Percentiles rank a stretch among this genome's conserved stretches.
Evolutionary conservation across 2,329 filamentous ascomycete species (phyloP).

Genomic region (Aspergillus tamarii): DNA sequence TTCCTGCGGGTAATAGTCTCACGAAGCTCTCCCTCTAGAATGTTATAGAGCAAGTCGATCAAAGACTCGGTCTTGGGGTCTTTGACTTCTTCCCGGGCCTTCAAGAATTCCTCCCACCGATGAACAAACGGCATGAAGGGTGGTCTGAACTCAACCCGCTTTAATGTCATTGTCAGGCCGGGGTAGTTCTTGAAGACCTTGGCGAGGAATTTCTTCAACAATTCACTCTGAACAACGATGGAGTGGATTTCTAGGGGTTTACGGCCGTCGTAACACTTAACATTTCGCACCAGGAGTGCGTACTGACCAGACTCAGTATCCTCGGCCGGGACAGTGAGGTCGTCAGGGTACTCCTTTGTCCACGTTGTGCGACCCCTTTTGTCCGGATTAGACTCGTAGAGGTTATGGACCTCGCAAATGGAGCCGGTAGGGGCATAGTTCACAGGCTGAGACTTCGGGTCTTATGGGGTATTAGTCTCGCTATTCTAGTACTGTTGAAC

Average conservation of each 20-base stretch:
- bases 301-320: constrained; percentile 65
- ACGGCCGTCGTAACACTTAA: constrained; percentile 60
- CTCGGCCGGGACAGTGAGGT: constrained; percentile 61
- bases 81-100: constrained; percentile 45
- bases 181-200: constrained; percentile 62
- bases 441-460: background rate
- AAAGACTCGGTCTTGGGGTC: constrained; percentile 53
- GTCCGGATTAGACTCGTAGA: constrained; percentile 57
- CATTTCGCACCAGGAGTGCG: constrained; percentile 63
- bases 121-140: constrained; percentile 69
- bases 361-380: constrained; percentile 56
- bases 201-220: constrained; percentile 60
- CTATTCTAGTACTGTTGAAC: background rate
- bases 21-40: constrained; percentile 56
- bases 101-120: constrained; percentile 59
- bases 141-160: constrained; percentile 63
- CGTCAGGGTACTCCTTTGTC: constrained; percentile 59
- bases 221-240: constrained; percentile 66
- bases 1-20: constrained; percentile 54
- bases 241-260: constrained; percentile 65
- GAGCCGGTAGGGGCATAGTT: constrained; percentile 29
- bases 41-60: constrained; percentile 50
- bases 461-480: background rate
- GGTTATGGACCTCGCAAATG: constrained; percentile 47
- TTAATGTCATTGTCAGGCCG: constrained; percentile 61